A percentile compares a stretch with the other conserved stretches of the same genome.
phyloP scores from a whole-genome alignment of 2,329 filamentous ascomycete genomes.

The Pseudonectria buxi region DNA sequence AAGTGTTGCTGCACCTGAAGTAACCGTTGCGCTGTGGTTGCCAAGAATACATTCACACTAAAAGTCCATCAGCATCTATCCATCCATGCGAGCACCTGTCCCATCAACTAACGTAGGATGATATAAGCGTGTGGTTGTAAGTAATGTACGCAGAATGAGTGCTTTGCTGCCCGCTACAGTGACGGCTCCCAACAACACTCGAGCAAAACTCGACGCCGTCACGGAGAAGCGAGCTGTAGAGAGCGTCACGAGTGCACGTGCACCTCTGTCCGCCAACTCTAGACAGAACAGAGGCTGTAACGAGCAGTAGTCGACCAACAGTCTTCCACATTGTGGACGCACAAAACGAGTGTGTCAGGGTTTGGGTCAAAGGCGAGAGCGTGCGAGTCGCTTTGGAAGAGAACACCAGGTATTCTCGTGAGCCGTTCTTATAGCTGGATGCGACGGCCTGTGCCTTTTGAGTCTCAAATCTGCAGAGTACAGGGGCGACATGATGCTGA shows the following conservation, averaged over 20 bases:
- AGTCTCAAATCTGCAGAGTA: too few relatives aligned
- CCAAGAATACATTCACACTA: slow-evolving; percentile 21
- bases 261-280: slow-evolving; percentile 9
- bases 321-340: too few relatives aligned
- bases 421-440: too few relatives aligned
- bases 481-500: too few relatives aligned
- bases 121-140: slow-evolving; percentile 23
- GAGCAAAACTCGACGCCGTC: slow-evolving; percentile 25
- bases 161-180: slow-evolving; percentile 15
- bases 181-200: slow-evolving; percentile 18
- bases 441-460: too few relatives aligned
- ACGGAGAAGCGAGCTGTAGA: slow-evolving; percentile 24
- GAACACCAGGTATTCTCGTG: too few relatives aligned
- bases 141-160: slow-evolving; percentile 24
- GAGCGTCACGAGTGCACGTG: slow-evolving; percentile 21
- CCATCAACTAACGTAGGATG: slow-evolving; percentile 24
- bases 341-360: too few relatives aligned
- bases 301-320: too few relatives aligned
- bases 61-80: too few relatives aligned
- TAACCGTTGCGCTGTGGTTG: neutral
- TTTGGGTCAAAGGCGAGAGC: too few relatives aligned
- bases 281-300: slow-evolving; percentile 5
- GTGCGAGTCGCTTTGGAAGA: too few relatives aligned
- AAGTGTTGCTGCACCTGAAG: too few relatives aligned
- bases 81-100: neutral